Evolutionary conservation across 306 rosid genomes (phyloP).

Genomic region (Trichosanthes truncata): DNA sequence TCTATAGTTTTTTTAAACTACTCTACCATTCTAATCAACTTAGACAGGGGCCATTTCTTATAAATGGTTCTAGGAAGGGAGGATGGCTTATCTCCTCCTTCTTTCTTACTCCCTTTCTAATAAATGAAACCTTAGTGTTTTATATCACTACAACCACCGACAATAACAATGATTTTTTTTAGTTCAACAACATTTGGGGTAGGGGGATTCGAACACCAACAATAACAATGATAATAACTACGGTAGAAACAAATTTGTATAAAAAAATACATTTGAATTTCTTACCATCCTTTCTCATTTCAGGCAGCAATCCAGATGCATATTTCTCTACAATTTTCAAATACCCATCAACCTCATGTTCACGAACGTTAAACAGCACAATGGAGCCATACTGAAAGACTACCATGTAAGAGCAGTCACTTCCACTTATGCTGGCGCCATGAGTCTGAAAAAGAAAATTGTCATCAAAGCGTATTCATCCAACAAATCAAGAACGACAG

Average conservation of each 20-base stretch:
- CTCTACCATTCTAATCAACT: background rate
- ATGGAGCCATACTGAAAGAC: constrained; percentile 97
- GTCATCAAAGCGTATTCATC: constrained; percentile 5
- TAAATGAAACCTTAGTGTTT: background rate
- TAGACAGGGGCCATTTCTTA: background rate
- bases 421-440: constrained; percentile 59
- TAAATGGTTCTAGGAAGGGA: background rate
- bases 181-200: no score
- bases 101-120: background rate
- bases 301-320: constrained; percentile 83
- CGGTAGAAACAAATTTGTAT: no score
- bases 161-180: background rate
- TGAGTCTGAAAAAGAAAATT: constrained; percentile 44
- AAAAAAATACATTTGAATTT: background rate
- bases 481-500: background rate
- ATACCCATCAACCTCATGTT: constrained; percentile 60
- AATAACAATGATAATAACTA: background rate
- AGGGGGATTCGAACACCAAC: no score
- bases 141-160: background rate
- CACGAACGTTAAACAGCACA: constrained; percentile 74
- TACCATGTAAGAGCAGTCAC: constrained; percentile 68
- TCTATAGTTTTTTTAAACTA: background rate
- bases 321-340: constrained; percentile 68
- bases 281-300: constrained; percentile 97
- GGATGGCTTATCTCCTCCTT: background rate